Base-by-base conservation (phyloP, 495 filamentous ascomycete species). In the Lophiostoma macrostomum region DNA sequence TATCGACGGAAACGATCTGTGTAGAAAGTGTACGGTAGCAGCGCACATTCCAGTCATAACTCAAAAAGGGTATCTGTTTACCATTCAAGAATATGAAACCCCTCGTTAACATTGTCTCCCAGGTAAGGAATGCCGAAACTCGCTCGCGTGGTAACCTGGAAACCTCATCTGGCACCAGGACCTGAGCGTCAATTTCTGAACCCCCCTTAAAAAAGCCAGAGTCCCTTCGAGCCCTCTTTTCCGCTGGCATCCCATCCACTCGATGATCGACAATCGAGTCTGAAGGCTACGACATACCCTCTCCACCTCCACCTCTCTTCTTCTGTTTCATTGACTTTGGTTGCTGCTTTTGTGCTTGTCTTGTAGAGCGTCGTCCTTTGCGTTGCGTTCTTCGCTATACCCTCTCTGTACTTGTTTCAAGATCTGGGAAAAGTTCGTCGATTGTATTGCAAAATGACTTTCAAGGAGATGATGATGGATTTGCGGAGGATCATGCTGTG, bases 61-160 rank as follows among this genome's bases (percentile, higher is more conserved):
- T 29, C 13, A 24, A 7, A 19, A 18, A 3, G 12, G 5, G 13
- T 31, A 46, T 31, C 27, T 16, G 11, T 50, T 27, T 29, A 14
- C 38, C 36, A 41, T 44, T 30, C 20, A 54, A 27, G 50, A 50
- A 60, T 60, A 50, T 54, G 42, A 18, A 52, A 49, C 35, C n/a
- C 29, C 29, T 32, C n/a, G 7, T 44, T 52, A 44, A 25, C 30
- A 54, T 54, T 60, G 42, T 60, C 36, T 42, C 42, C 18, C 13
- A 55, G 34, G 60, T 40, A 63, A 58, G 54, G 60, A 63, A 63
- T 63, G 45, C 1, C 23, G 10, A 25, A 45, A 18, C 35, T 45
- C 37, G 32, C n/a, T 58, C 60, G 43, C 50, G 44, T 63, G 50
- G 60, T 41, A 44, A 52, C 27, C 37, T 32, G 19, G 4, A n/a